Evolutionary conservation across 2,329 filamentous ascomycete species (phyloP).

Genomic region (Fusarium mundagurra): DNA sequence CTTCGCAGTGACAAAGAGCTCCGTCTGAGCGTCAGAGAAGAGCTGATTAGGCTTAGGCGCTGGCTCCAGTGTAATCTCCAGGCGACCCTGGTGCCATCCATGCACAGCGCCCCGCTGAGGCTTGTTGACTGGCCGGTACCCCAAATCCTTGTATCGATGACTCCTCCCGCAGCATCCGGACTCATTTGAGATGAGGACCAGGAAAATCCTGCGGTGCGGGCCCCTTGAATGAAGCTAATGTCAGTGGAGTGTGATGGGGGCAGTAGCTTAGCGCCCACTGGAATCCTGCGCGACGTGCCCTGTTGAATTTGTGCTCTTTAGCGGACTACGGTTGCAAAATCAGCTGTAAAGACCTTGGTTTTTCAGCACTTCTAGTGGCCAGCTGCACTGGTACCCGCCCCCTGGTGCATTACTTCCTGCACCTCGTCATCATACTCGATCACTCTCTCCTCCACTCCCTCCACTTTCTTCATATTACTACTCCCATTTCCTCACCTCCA

Average conservation of each 20-base stretch:
- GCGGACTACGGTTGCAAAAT: slow-evolving; percentile 22
- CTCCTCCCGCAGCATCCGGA: slow-evolving; percentile 45
- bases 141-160: slow-evolving; percentile 38
- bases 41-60: slow-evolving; percentile 35
- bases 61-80: slow-evolving; percentile 43
- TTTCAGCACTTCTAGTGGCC: slow-evolving; percentile 23
- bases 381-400: slow-evolving; percentile 32
- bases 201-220: slow-evolving; percentile 33
- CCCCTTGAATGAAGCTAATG: slow-evolving; percentile 26
- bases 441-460: slow-evolving; percentile 39
- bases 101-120: slow-evolving; percentile 31
- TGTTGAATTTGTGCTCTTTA: slow-evolving; percentile 19
- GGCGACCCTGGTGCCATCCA: slow-evolving; percentile 26
- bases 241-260: slow-evolving; percentile 22
- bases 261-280: slow-evolving; percentile 29
- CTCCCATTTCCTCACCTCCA: slow-evolving; percentile 37
- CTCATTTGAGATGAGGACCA: slow-evolving; percentile 12
- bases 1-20: slow-evolving; percentile 20
- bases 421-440: slow-evolving; percentile 45
- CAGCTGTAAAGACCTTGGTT: slow-evolving; percentile 37
- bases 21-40: slow-evolving; percentile 36
- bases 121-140: slow-evolving; percentile 38
- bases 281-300: slow-evolving; percentile 10
- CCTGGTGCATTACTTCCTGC: slow-evolving; percentile 36
- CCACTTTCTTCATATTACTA: slow-evolving; percentile 39